Percentiles rank a stretch among this genome's conserved stretches.
Conservation (phyloP, 805 yeast species). For the Candida stauntonica region DNA sequence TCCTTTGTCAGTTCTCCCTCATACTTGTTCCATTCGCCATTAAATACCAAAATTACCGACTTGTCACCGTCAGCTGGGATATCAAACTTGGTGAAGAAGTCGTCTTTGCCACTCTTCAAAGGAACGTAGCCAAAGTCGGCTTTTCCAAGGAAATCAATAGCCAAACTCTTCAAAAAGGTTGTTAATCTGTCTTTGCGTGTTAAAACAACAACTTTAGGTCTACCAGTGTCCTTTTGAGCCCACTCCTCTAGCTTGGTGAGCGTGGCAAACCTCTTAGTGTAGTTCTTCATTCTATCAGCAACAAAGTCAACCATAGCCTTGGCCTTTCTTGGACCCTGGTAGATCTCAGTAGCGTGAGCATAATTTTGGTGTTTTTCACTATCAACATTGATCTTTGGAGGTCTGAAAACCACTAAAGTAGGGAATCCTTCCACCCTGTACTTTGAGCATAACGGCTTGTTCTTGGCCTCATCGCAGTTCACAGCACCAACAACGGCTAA, state of each 20-base stretch:
- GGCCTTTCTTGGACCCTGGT: constrained; percentile 57
- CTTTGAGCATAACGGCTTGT: constrained; percentile 64
- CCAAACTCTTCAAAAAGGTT: constrained; percentile 58
- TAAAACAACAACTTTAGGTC: constrained; percentile 46
- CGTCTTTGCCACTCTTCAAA: constrained; percentile 23
- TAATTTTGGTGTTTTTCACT: constrained; percentile 19
- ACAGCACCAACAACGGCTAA: constrained; percentile 72
- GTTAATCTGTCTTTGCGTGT: constrained; percentile 46
- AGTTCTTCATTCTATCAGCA: constrained; percentile 58
- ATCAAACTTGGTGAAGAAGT: constrained; percentile 12
- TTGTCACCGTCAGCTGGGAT: constrained; percentile 14
- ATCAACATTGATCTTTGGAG: constrained; percentile 53
- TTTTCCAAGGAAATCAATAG: constrained; percentile 59
- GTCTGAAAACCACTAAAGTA: constrained; percentile 75
- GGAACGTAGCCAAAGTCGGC: constrained; percentile 45
- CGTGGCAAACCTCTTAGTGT: constrained; percentile 48
- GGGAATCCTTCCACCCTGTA: constrained; percentile 77
- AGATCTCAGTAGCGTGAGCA: constrained; percentile 50
- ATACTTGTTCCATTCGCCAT: constrained; percentile 19
- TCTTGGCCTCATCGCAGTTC: constrained; percentile 71
- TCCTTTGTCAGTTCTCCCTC: constrained; percentile 31
- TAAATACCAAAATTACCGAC: constrained; percentile 15
- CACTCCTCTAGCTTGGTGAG: constrained; percentile 30
- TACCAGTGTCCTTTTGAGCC: constrained; percentile 12
- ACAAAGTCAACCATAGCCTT: constrained; percentile 51